These are phyloP conservation scores for Xerophyta viscosa DNA, from an alignment of 106 monocot species.

Conservation along the genomic window DNA sequence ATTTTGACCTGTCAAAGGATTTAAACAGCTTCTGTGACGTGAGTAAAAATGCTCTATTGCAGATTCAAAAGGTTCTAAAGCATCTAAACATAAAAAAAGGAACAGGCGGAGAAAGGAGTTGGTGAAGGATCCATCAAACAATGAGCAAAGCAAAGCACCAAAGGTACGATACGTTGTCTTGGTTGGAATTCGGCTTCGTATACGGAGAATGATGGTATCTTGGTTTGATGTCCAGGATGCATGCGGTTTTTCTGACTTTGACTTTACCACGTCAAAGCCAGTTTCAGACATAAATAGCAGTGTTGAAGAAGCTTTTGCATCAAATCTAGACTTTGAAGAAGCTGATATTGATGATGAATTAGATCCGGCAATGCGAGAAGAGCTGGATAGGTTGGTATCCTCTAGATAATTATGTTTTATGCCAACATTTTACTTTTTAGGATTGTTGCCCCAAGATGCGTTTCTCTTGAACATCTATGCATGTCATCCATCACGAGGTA, in stretches of 20 bases:
- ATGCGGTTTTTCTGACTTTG: constrained; percentile 3
- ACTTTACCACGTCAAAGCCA: constrained; percentile 7
- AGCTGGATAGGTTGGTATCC: constrained; percentile 52
- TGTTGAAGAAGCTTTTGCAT: constrained; percentile 27
- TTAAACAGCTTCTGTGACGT: too few relatives aligned
- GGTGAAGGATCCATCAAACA: constrained; percentile 10
- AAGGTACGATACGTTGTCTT: constrained; percentile 3
- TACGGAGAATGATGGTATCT: too few relatives aligned
- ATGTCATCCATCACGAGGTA: too few relatives aligned
- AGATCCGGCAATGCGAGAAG: constrained; percentile 60
- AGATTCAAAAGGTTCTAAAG: constrained; percentile 20
- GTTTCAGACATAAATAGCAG: constrained; percentile 14
- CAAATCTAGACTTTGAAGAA: constrained; percentile 38
- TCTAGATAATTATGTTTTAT: constrained; percentile 1
- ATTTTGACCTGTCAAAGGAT: too few relatives aligned
- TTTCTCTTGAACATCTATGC: too few relatives aligned
- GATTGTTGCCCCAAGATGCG: too few relatives aligned
- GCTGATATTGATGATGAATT: constrained; percentile 57
- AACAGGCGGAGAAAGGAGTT: constrained; percentile 33
- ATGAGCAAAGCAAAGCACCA: neutral
- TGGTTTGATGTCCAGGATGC: constrained; percentile 22
- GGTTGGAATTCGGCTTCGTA: too few relatives aligned
- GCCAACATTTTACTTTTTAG: neutral
- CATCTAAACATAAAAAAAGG: constrained; percentile 27
- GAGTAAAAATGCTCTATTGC: too few relatives aligned